Evolutionary conservation across 257 asterid genomes (phyloP).

Genomic region (Phtheirospermum japonicum): DNA sequence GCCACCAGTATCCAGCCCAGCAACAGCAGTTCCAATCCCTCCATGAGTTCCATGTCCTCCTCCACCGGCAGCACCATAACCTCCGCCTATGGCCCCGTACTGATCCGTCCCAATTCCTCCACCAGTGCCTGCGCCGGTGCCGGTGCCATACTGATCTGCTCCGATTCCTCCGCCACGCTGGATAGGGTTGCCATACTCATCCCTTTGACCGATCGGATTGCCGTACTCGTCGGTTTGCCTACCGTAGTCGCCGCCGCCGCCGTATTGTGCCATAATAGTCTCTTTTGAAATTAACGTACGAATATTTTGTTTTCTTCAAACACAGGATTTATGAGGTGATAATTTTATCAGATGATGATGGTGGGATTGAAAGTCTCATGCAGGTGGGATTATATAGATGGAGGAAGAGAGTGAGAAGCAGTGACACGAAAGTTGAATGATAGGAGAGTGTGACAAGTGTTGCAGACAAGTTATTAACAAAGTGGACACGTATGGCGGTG

Average conservation of each 20-base stretch:
- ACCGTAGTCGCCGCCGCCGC: conserved; percentile 27
- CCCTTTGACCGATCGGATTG: conserved; percentile 43
- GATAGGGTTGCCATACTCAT: conserved; percentile 35
- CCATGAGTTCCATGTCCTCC: conserved; percentile 29
- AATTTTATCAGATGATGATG: too few relatives aligned
- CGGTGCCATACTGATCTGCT: background rate
- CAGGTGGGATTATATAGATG: too few relatives aligned
- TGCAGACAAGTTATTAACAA: too few relatives aligned
- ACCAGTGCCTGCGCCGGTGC: conserved; percentile 10
- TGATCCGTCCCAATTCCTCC: background rate
- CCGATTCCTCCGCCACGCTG: conserved; percentile 28
- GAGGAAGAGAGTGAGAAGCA: too few relatives aligned
- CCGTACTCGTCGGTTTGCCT: conserved; percentile 62
- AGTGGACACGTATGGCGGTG: too few relatives aligned
- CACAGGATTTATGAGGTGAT: too few relatives aligned
- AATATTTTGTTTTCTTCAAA: too few relatives aligned
- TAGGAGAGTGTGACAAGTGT: too few relatives aligned
- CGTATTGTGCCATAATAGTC: conserved; percentile 41
- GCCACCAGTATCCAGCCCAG: background rate
- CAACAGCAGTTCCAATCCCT: conserved; percentile 27
- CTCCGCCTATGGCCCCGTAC: conserved; percentile 6
- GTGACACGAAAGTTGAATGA: too few relatives aligned
- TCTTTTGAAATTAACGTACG: background rate
- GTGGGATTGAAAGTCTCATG: too few relatives aligned
- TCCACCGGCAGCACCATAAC: conserved; percentile 10